Evolutionary conservation across 345 rosid genomes (phyloP), one percentile per base, ranked within the genome.

Genomic region (Syzygium aromaticum): DNA sequence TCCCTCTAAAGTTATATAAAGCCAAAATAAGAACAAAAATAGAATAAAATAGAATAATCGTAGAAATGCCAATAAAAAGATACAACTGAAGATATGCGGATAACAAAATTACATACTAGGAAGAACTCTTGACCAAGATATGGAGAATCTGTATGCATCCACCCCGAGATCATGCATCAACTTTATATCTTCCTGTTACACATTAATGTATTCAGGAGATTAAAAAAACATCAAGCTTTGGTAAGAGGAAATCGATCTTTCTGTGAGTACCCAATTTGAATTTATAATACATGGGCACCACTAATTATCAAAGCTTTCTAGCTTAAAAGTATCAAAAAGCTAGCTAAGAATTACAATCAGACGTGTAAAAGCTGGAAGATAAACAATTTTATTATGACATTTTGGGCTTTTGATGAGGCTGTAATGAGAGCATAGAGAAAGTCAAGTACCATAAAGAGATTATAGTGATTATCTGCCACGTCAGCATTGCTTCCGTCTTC

Each of bases 91-190:
- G 25, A 52, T 25, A 49, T 4, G 51, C 7, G 54, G 27, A 54
- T 54, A 51, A 80, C 12, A 33, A 43, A 21, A 84, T 21, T 51
- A 54, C 78, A 43, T 89, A 89, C 91, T 86, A 49, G 91, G 91
- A 19, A 89, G 88, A 80, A 89, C 78, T 77, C 91, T 87, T 5
- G 88, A 86, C 91, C 91, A 90, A 3, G 91, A 90, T 46, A 90
- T 90, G 21, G 89, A 90, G 87, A 90, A 86, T 85, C 89, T 77
- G 83, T 88, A 90, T 23, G 88, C 51, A 86, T 90, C 78, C 85
- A 88, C 89, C 33, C 91, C 89, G 28, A 89, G 67, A 54, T 61
- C 54, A 40, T 64, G 63, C 90, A 89, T 89, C 64, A 87, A 61
- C 84, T 89, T 52, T 59, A 89, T 53, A 51, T 89, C 90, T 51